Evolutionary conservation across 2,329 filamentous ascomycete genomes (phyloP), one percentile per base, ranked within the genome.

Genomic region (Aspergillus sp.): DNA sequence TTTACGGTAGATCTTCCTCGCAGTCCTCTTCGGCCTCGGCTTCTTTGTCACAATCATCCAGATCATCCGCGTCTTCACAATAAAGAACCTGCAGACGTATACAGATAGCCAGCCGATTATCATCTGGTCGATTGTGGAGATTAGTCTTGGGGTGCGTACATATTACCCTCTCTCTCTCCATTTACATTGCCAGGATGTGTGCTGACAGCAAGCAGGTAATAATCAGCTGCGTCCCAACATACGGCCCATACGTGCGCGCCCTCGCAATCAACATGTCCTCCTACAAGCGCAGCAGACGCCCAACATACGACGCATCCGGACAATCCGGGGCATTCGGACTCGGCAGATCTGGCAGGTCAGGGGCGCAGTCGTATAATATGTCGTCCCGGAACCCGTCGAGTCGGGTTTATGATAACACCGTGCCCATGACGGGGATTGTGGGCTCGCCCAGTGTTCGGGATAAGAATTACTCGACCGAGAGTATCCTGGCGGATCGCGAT

Each of bases 1-100:
- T 30, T 9, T 11, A 4, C 27, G 13, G 6, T 5, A 81, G 66
- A 46, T 75, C 3, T 72, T 79, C 3, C 69, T 82, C 0, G 68
- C 75, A 0, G 68, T 67, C 5, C 69, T 82, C 27, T 82, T 82
- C 64, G 71, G 73, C 2, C 72, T 83, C 22, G 81, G 81, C n/a
- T 68, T 79, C 51, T 82, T 83, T 68, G 76, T 83, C 44, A 81
- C 78, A 5, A 61, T 80, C 47, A 80, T 82, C 56, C 80, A 83
- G 62, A 76, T 81, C 56, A 74, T 83, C 58, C 80, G 80, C 13
- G 79, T 83, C 56, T 74, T 78, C 56, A 81, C 77, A n/a, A 76
- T 83, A 60, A 71, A 72, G 39, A 73, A 70, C 13, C 73, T 82
- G 3, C 61, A 66, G 33, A 77, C 77, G 63, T 79, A 79, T 56